Evolutionary conservation across 129 eudicot species (phyloP).

Genomic region (Apium graveolens): DNA sequence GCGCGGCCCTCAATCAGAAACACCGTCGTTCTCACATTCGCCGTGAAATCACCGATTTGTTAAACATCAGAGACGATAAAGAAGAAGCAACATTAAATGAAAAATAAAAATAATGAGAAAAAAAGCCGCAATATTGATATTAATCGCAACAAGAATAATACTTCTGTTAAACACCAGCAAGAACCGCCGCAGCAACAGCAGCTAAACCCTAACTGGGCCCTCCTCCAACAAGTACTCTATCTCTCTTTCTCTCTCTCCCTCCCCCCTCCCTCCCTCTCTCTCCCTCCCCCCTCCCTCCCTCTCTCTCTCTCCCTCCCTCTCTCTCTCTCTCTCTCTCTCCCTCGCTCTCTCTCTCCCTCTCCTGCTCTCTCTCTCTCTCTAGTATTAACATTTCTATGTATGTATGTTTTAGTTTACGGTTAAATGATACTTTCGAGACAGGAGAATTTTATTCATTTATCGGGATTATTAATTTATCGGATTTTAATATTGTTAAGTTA

Average conservation of each 20-base stretch:
- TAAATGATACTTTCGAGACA: too few species aligned
- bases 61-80: neutral
- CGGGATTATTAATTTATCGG: neutral
- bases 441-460: neutral
- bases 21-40: neutral
- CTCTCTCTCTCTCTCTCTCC: neutral
- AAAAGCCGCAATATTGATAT: slow-evolving; percentile 25
- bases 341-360: neutral
- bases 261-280: neutral
- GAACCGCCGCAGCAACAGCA: slow-evolving; percentile 13
- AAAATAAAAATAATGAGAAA: slow-evolving; percentile 13
- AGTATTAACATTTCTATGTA: neutral
- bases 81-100: neutral
- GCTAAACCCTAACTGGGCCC: slow-evolving; percentile 91
- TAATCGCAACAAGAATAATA: neutral
- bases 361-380: neutral
- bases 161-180: neutral
- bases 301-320: slow-evolving; percentile 3
- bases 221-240: slow-evolving; percentile 48
- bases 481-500: neutral
- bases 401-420: slow-evolving; percentile 4
- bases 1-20: neutral
- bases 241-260: too few species aligned
- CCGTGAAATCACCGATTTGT: neutral
- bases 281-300: too few species aligned